These are phyloP conservation scores for Populus trichocarpa DNA, from an alignment of 441 rosid genomes.

Conservation along the genomic window DNA sequence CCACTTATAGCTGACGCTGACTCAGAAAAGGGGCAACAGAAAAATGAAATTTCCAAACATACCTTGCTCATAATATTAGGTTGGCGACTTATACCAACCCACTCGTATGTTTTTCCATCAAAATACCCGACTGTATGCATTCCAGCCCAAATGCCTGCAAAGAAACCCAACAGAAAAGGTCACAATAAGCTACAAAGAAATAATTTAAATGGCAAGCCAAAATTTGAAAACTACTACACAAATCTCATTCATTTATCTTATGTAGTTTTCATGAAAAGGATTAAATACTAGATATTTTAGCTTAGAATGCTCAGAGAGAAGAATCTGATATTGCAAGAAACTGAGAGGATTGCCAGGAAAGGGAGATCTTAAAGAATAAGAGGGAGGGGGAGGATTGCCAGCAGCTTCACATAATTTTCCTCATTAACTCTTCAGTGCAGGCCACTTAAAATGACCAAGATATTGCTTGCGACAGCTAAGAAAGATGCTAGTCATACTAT, in stretches of 20 bases:
- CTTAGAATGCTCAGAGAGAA: neutral
- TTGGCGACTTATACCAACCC: slow-evolving; percentile 99
- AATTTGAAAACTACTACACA: neutral
- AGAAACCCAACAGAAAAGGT: slow-evolving; percentile 8
- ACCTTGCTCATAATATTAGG: slow-evolving; percentile 94
- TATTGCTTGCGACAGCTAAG: neutral
- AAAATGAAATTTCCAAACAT: slow-evolving; percentile 2
- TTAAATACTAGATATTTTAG: too few relatives aligned
- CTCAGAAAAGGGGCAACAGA: neutral
- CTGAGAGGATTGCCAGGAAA: too few relatives aligned
- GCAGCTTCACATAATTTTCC: too few relatives aligned
- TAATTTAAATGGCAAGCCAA: neutral
- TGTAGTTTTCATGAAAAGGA: too few relatives aligned
- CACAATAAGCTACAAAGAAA: slow-evolving; percentile 1
- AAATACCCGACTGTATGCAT: slow-evolving; percentile 98
- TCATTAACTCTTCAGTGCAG: neutral
- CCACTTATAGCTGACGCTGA: neutral
- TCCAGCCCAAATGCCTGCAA: slow-evolving; percentile 97
- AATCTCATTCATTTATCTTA: too few relatives aligned
- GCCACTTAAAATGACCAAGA: neutral
- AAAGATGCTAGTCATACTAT: neutral
- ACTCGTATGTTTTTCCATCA: slow-evolving; percentile 94
- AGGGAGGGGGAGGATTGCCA: too few relatives aligned
- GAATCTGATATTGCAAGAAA: too few relatives aligned
- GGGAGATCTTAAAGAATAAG: too few relatives aligned